These are phyloP conservation scores for Euphorbia lathyris DNA, from an alignment of 345 rosid species.

Conservation along the genomic window DNA sequence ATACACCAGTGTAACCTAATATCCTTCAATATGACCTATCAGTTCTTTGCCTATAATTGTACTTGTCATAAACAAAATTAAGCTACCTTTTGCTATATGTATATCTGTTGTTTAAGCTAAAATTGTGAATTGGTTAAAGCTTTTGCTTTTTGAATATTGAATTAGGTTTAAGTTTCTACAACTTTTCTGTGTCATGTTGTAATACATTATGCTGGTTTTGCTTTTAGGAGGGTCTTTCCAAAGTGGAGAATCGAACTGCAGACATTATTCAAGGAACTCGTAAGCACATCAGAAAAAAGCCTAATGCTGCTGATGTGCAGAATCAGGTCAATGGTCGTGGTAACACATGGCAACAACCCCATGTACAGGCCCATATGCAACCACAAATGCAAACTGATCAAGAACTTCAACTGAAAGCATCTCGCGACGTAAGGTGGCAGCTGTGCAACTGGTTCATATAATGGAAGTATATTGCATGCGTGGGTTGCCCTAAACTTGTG, in stretches of 20 bases:
- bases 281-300: constrained; percentile 28
- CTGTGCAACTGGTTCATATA: constrained; percentile 43
- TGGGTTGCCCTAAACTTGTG: constrained; percentile 19
- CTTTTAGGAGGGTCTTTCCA: constrained; percentile 29
- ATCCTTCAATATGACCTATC: not conserved
- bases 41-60: not conserved
- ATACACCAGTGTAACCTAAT: not conserved
- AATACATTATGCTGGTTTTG: not conserved
- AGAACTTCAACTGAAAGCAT: constrained; percentile 87
- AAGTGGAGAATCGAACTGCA: constrained; percentile 29
- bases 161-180: not conserved
- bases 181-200: not conserved
- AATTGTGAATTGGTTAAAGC: not conserved
- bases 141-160: not conserved
- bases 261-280: constrained; percentile 36
- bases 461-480: constrained; percentile 25
- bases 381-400: constrained; percentile 44
- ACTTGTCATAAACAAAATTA: not conserved
- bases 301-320: constrained; percentile 14
- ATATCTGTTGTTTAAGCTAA: not conserved
- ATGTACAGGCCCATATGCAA: constrained; percentile 25
- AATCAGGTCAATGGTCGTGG: constrained; percentile 11
- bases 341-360: constrained; percentile 25
- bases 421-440: constrained; percentile 98
- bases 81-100: not conserved